phyloP scores from a whole-genome alignment of 2,329 filamentous ascomycete species.

The Microsporum ferrugineum region DNA sequence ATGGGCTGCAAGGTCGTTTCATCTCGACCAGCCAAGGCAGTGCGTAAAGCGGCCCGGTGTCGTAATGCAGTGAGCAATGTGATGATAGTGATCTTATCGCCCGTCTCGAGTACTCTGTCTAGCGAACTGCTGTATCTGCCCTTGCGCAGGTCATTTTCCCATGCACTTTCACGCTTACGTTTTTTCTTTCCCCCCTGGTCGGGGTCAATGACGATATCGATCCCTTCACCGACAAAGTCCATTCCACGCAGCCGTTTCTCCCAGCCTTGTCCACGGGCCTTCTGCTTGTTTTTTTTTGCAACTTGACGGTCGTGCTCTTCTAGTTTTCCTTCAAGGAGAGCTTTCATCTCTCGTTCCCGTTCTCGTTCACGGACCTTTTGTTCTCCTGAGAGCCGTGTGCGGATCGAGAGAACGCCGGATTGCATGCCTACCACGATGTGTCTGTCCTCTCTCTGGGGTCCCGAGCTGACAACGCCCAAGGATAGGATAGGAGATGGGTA shows the following conservation, averaged over 20 bases:
- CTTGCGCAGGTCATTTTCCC: conserved; percentile 72
- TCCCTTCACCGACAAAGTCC: conserved; percentile 72
- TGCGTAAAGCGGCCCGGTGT: conserved; percentile 73
- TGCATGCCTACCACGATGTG: conserved; percentile 93
- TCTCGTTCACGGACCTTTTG: conserved; percentile 67
- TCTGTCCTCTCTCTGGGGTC: conserved; percentile 64
- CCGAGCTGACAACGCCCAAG: conserved; percentile 60
- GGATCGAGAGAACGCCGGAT: conserved; percentile 79
- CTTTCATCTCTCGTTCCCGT: conserved; percentile 73
- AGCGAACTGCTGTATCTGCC: conserved; percentile 67
- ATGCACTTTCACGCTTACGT: conserved; percentile 55
- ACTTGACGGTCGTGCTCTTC: conserved; percentile 64
- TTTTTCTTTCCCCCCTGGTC: conserved; percentile 49
- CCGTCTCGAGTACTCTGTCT: conserved; percentile 59
- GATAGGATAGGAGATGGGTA: conserved; percentile 86
- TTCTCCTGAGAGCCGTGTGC: conserved; percentile 73
- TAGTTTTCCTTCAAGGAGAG: conserved; percentile 64
- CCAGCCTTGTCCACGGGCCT: conserved; percentile 46
- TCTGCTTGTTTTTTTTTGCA: conserved; percentile 56
- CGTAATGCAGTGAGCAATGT: conserved; percentile 74
- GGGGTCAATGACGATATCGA: conserved; percentile 76
- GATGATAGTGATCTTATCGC: conserved; percentile 52
- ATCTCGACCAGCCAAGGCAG: conserved; percentile 68
- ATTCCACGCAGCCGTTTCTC: conserved; percentile 56
- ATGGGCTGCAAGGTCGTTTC: conserved; percentile 72